Evolutionary conservation across 306 rosid genomes (phyloP).

Genomic region (Macrotyloma uniflorum): DNA sequence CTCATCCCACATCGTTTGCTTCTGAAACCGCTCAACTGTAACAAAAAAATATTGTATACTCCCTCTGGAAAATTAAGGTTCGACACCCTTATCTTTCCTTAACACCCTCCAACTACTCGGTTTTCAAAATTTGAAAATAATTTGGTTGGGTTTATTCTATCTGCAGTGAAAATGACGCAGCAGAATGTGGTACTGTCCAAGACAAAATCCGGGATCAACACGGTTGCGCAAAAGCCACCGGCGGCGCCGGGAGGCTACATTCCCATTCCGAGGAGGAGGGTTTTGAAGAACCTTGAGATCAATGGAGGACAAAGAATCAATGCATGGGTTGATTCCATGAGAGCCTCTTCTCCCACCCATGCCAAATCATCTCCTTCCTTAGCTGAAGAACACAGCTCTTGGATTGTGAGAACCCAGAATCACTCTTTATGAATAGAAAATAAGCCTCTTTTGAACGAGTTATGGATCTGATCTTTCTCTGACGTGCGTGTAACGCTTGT

Average conservation of each 20-base stretch:
- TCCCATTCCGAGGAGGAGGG: conserved; percentile 60
- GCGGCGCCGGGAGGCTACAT: conserved; percentile 56
- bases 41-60: neutral
- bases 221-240: conserved; percentile 59
- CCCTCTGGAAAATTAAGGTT: neutral
- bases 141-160: conserved; percentile 1
- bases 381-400: conserved; percentile 57
- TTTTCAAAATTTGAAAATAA: neutral
- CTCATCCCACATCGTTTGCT: neutral
- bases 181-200: conserved; percentile 69
- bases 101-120: neutral
- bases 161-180: conserved; percentile 66
- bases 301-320: conserved; percentile 72
- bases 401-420: conserved; percentile 63
- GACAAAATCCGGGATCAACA: conserved; percentile 45
- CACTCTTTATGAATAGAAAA: too few species aligned
- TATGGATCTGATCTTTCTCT: neutral
- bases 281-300: conserved; percentile 69
- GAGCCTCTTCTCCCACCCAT: conserved; percentile 87
- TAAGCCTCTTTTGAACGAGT: neutral
- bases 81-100: neutral
- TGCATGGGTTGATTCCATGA: conserved; percentile 88
- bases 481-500: neutral
- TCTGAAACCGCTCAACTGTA: neutral
- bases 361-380: conserved; percentile 58